Conservation (phyloP, 1,284 basidiomycete genomes). For the Boletus coffeatus region DNA sequence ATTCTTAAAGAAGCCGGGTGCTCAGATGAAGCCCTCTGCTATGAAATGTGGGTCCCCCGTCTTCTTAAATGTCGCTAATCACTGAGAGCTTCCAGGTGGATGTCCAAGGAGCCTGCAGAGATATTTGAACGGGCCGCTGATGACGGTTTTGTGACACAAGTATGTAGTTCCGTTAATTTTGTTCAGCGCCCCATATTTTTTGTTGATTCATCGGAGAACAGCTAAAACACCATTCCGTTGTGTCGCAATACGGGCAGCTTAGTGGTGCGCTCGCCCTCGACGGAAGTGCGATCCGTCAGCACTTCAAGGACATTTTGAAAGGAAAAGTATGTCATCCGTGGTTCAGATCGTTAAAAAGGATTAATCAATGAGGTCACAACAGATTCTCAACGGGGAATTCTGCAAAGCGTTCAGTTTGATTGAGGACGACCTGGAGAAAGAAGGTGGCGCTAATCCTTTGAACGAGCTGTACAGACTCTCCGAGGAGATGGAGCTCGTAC, state of each 20-base stretch:
- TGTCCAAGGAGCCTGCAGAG: constrained; percentile 69
- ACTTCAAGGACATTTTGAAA: constrained; percentile 56
- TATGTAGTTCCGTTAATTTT: constrained; percentile 12
- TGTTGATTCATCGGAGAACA: constrained; percentile 21
- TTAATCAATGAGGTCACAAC: neutral
- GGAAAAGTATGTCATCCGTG: constrained; percentile 39
- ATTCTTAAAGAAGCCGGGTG: constrained; percentile 61
- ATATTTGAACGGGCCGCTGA: constrained; percentile 65
- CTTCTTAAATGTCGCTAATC: neutral
- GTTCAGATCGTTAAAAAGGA: neutral
- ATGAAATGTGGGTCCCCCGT: constrained; percentile 47
- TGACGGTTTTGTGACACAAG: constrained; percentile 58
- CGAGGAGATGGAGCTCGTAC: constrained; percentile 47
- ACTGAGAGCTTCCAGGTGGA: constrained; percentile 45
- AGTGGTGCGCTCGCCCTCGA: constrained; percentile 53
- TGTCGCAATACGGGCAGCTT: constrained; percentile 60
- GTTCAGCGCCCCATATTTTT: neutral
- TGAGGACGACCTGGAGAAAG: constrained; percentile 54
- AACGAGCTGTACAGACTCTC: constrained; percentile 47
- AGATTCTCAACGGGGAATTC: constrained; percentile 60
- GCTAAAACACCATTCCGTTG: constrained; percentile 57
- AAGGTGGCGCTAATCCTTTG: constrained; percentile 51
- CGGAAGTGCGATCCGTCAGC: constrained; percentile 40
- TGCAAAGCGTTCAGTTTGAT: constrained; percentile 50
- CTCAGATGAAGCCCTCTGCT: constrained; percentile 62